These are phyloP conservation scores for Alternaria panax DNA, from an alignment of 2,329 filamentous ascomycete genomes.

Conservation along the genomic window DNA sequence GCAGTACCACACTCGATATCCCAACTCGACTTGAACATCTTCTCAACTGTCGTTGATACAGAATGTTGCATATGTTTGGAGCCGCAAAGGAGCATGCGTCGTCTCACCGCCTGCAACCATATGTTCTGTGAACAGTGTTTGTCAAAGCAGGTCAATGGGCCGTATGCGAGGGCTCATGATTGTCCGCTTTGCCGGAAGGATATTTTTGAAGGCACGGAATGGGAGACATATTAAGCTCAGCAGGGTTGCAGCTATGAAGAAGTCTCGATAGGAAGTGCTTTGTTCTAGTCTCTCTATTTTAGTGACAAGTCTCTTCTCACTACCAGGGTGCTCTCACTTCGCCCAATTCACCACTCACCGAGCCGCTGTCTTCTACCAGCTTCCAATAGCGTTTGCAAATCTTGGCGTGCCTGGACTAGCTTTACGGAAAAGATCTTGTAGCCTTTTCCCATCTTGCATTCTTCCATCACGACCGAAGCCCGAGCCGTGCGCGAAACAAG, in stretches of 20 bases:
- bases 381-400: background rate
- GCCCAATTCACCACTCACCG: background rate
- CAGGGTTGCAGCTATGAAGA: too few species aligned
- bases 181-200: constrained; percentile 8
- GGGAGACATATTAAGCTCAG: background rate
- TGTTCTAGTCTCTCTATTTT: background rate
- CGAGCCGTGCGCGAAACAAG: background rate
- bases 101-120: constrained; percentile 2
- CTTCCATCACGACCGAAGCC: background rate
- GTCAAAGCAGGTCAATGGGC: background rate
- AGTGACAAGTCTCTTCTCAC: background rate
- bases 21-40: background rate
- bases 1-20: background rate
- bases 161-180: background rate
- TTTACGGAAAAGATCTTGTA: background rate
- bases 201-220: background rate
- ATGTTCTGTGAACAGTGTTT: constrained; percentile 8
- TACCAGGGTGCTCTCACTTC: background rate
- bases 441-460: background rate
- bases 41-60: constrained; percentile 3
- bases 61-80: constrained; percentile 10
- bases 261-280: background rate
- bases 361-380: background rate
- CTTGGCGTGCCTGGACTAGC: background rate
- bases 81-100: constrained; percentile 6